Conservation (phyloP, 306 rosid species). For the Vigna mungo region DNA sequence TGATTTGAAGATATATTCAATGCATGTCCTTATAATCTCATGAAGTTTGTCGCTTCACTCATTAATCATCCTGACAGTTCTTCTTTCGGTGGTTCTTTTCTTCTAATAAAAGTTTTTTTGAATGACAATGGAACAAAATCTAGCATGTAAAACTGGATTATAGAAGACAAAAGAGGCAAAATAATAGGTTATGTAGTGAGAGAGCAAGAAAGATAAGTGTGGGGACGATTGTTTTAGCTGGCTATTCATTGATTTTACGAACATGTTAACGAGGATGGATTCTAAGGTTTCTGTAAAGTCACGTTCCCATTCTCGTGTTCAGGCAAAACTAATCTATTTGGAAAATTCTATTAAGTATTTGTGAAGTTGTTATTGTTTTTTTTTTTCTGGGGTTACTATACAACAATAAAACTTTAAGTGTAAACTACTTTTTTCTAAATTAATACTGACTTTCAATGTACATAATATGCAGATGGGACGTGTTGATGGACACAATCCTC, state of each 20-base stretch:
- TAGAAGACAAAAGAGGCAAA: slow-evolving; percentile 9
- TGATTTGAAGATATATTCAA: slow-evolving; percentile 27
- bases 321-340: not conserved
- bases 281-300: slow-evolving; percentile 35
- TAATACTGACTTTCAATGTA: slow-evolving; percentile 35
- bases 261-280: slow-evolving; percentile 31
- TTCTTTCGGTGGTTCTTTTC: slow-evolving; percentile 12
- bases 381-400: slow-evolving; percentile 11
- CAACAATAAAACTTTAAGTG: slow-evolving; percentile 1
- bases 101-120: slow-evolving; percentile 1
- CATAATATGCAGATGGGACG: slow-evolving; percentile 85
- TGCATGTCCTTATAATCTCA: not conserved
- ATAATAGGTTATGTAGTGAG: slow-evolving; percentile 16
- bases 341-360: not conserved
- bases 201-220: slow-evolving; percentile 21
- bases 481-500: slow-evolving; percentile 79
- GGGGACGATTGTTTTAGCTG: not conserved
- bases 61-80: not conserved
- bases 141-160: slow-evolving; percentile 23
- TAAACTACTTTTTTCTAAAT: slow-evolving; percentile 5
- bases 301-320: slow-evolving; percentile 13
- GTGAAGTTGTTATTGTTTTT: not conserved
- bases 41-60: slow-evolving; percentile 33
- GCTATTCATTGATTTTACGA: slow-evolving; percentile 24
- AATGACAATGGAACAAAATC: slow-evolving; percentile 7